Percentiles rank a stretch among this genome's conserved stretches.
Evolutionary conservation across 768 basidiomycete species (phyloP).

Genomic region (Galerina sulciceps): DNA sequence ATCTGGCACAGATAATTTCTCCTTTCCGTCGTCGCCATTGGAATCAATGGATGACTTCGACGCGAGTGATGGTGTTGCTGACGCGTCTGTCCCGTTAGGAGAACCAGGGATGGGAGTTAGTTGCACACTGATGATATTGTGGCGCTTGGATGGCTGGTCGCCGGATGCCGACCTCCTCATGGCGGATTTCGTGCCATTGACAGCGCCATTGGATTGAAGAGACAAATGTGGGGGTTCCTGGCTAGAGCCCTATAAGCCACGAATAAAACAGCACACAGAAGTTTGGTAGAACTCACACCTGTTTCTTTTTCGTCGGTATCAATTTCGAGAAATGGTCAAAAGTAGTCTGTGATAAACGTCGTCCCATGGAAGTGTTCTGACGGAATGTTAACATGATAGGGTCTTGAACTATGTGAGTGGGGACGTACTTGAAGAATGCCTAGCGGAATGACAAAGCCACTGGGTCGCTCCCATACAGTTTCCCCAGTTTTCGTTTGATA

Average conservation of each 20-base stretch:
- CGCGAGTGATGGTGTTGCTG: constrained; percentile 57
- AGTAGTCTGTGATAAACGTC: constrained; percentile 66
- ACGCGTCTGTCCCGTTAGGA: constrained; percentile 65
- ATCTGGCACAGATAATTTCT: constrained; percentile 29
- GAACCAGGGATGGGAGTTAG: constrained; percentile 74
- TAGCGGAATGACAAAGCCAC: constrained; percentile 89
- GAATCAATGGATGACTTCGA: constrained; percentile 36
- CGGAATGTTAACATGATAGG: neutral
- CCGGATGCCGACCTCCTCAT: constrained; percentile 32
- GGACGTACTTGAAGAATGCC: constrained; percentile 78
- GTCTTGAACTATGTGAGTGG: constrained; percentile 3
- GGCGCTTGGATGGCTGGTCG: constrained; percentile 35
- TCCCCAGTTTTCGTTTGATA: constrained; percentile 92
- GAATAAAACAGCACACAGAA: neutral
- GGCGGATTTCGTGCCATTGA: constrained; percentile 18
- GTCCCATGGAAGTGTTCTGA: constrained; percentile 74
- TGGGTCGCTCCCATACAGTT: constrained; percentile 92
- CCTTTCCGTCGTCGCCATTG: constrained; percentile 23
- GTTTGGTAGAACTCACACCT: constrained; percentile 16
- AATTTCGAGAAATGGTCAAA: constrained; percentile 46
- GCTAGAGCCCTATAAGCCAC: neutral
- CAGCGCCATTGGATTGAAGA: constrained; percentile 6
- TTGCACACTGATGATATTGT: constrained; percentile 41
- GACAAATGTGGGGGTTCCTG: constrained; percentile 11
- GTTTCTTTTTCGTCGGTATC: constrained; percentile 33